Base-by-base conservation (phyloP, 2,329 filamentous ascomycete genomes). In the Aspergillus terreus region DNA sequence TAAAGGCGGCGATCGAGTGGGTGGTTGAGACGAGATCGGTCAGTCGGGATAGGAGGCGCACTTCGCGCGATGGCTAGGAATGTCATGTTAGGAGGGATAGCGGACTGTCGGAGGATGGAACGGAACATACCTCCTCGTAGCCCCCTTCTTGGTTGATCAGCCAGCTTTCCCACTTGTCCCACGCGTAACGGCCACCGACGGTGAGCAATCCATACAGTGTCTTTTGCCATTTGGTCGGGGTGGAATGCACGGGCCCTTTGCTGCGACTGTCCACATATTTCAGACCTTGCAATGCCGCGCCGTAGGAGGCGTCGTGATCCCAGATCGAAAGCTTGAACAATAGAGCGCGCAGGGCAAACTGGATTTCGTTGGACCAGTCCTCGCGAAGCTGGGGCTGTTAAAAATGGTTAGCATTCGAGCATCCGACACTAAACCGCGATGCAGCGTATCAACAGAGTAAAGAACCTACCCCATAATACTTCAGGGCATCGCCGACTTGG, bases 311-410 rank as follows among this genome's bases (percentile, higher is more conserved):
- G 69, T 96, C 86, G 70, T 96, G 90, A 70, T 97, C 92, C 94
- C 94, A 99, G 52, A 99, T 86, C 14, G 88, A 90, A 56, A 99
- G 81, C 73, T 99, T 99, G 78, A 96, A 99, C 6, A 99, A 77
- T 3, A 91, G 77, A 2, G 87, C 83, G 44, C 92, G 81, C 50
- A 99, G 78, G 0, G 78, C 81, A 25, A 96, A 79, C 56, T 87
- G 79, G 49, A 97, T 92, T 73, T 97, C 94, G 47, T 88, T 80
- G 12, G 85, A 85, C 85, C 90, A 96, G 64, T 95, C 89, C 68
- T 96, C 90, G 52, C 87, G 83, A 42, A 95, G 73, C 68, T 92
- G 83, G 14, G 78, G 67, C 68, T 78, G 54, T 17, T 15, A 7
- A 49, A 35, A 49, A 59, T 46, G 53, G 11, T 32, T 5, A 41